A percentile compares a stretch with the other conserved stretches of the same genome.
phyloP scores from a whole-genome alignment of 2,329 filamentous ascomycete species.

The Colletotrichum aenigma region DNA sequence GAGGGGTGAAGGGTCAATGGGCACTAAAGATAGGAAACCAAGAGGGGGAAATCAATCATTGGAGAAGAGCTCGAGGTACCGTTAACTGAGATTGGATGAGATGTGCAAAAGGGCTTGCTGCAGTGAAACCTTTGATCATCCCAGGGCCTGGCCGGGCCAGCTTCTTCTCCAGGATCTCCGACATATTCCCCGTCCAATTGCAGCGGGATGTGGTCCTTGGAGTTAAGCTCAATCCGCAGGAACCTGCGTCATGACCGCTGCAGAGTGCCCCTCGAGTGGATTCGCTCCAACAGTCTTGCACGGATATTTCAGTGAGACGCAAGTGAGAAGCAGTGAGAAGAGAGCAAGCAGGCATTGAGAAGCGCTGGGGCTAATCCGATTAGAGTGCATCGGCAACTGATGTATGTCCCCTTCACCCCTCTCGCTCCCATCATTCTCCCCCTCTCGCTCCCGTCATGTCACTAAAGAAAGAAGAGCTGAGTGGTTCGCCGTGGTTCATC shows the following conservation, averaged over 20 bases:
- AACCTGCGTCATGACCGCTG: slow-evolving; percentile 17
- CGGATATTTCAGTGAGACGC: background rate
- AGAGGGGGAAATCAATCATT: background rate
- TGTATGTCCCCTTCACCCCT: background rate
- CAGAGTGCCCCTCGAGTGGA: background rate
- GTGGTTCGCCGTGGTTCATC: slow-evolving; percentile 2
- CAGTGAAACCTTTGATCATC: background rate
- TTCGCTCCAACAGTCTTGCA: background rate
- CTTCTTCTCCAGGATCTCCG: slow-evolving; percentile 9
- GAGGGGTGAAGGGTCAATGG: background rate
- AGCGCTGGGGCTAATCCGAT: background rate
- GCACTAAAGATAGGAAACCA: background rate
- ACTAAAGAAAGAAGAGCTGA: background rate
- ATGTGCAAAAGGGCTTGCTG: background rate
- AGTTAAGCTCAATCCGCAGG: slow-evolving; percentile 16
- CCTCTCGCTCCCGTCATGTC: background rate
- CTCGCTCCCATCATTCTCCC: background rate
- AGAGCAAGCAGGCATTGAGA: background rate
- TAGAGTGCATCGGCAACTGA: background rate
- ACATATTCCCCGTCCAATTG: slow-evolving; percentile 18
- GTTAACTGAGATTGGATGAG: background rate
- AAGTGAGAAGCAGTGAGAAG: background rate
- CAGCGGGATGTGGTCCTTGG: background rate
- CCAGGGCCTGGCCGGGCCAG: background rate
- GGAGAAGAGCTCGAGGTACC: background rate